Conservation (phyloP, 163 green algal species). For the Picocystis sp. region DNA sequence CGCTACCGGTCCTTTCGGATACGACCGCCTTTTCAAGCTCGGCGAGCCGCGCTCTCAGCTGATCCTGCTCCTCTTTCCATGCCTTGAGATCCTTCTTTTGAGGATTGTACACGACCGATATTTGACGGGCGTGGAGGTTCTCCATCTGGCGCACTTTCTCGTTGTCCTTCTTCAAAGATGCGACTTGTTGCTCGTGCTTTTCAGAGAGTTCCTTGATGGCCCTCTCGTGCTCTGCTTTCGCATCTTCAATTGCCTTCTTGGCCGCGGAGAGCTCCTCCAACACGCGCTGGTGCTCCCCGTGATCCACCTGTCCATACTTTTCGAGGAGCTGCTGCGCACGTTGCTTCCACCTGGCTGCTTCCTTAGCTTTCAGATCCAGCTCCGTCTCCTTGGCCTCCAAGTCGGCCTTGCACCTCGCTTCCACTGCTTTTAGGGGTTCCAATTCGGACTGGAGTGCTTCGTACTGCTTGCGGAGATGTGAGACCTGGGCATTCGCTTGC, state of each 20-base stretch:
- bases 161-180: no score
- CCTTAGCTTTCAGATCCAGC: constrained; percentile 13
- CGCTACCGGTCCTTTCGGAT: no score
- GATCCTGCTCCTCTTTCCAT: constrained; percentile 9
- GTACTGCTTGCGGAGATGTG: no score
- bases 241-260: constrained; percentile 6
- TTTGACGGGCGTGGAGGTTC: no score
- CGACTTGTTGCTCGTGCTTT: no score
- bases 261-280: constrained; percentile 6
- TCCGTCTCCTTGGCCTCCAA: constrained; percentile 13
- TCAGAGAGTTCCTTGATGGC: not conserved
- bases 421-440: no score
- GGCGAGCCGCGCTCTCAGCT: constrained; percentile 14
- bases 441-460: no score
- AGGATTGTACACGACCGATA: constrained; percentile 19
- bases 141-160: no score
- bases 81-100: constrained; percentile 19
- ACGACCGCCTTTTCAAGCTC: constrained; percentile 14
- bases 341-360: constrained; percentile 30
- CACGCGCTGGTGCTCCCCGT: constrained; percentile 34
- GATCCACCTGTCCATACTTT: constrained; percentile 38
- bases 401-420: not conserved
- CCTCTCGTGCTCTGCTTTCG: constrained; percentile 1
- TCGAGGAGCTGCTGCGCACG: constrained; percentile 34
- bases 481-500: no score